These are phyloP conservation scores for Trichoderma lentiforme DNA, from an alignment of 2,329 filamentous ascomycete species.

Conservation along the genomic window DNA sequence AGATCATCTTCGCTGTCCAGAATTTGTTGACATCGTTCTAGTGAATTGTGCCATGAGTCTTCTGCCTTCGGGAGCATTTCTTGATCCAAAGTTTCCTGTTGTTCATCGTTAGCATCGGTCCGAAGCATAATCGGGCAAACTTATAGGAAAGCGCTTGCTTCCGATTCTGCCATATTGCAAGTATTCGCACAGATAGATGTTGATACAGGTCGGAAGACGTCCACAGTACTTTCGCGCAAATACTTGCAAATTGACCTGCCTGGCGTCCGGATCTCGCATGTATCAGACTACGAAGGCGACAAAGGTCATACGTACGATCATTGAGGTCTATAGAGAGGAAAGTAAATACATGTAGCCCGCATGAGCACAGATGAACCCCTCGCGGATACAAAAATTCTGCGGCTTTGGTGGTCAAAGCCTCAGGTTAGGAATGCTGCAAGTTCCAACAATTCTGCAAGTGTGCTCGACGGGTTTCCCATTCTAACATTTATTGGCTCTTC, in stretches of 20 bases:
- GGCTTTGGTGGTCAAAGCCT: neutral
- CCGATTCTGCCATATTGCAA: neutral
- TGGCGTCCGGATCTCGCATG: neutral
- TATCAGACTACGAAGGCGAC: neutral
- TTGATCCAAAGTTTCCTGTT: neutral
- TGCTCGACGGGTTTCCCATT: too few relatives aligned
- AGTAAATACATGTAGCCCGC: neutral
- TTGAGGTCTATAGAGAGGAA: neutral
- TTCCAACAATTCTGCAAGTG: neutral
- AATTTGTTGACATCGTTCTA: neutral
- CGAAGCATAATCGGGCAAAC: neutral
- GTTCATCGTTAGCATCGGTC: neutral
- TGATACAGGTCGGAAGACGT: neutral
- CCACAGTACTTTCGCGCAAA: neutral
- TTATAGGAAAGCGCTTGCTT: neutral
- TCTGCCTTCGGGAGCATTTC: neutral
- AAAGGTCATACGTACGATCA: neutral
- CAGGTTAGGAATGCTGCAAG: neutral
- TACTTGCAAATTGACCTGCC: neutral
- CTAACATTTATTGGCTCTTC: too few relatives aligned
- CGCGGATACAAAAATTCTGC: neutral
- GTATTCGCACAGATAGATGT: neutral
- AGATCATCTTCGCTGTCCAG: neutral
- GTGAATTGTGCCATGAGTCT: neutral
- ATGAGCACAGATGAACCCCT: neutral